Evolutionary conservation across 2,329 filamentous ascomycete species (phyloP).

Genomic region (Thielaviopsis populi): DNA sequence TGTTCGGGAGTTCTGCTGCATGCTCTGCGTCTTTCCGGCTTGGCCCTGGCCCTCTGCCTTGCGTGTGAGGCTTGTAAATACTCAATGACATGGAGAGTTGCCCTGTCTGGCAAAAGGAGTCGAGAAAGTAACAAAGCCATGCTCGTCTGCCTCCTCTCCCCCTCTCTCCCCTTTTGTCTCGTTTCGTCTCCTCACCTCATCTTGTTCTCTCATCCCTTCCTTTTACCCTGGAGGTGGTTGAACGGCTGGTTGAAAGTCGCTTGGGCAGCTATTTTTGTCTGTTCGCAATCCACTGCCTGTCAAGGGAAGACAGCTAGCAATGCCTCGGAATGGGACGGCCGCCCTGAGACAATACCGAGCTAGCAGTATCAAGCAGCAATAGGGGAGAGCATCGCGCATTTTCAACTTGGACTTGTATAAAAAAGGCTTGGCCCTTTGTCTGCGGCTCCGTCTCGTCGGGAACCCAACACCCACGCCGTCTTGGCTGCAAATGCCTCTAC

Average conservation of each 20-base stretch:
- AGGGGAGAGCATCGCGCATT: not conserved
- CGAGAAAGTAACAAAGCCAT: not conserved
- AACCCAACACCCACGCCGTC: not conserved
- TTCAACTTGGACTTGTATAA: not conserved
- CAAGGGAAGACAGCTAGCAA: not conserved
- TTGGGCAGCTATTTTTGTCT: conserved; percentile 1
- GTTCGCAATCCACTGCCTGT: not conserved
- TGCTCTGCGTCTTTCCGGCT: not conserved
- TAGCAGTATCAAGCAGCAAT: not conserved
- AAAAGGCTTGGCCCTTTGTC: not conserved
- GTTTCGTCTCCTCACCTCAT: not conserved
- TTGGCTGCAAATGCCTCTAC: not conserved
- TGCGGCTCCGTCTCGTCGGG: not conserved
- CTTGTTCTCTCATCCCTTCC: not conserved
- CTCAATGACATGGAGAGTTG: not conserved
- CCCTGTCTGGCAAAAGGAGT: not conserved
- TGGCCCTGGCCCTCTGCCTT: not conserved
- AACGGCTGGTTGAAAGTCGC: not conserved
- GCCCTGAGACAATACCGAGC: not conserved
- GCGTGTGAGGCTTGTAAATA: not conserved
- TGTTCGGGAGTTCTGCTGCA: not conserved
- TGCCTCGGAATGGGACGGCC: not conserved
- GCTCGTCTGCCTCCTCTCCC: not conserved
- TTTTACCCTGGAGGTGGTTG: not conserved
- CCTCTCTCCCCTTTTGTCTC: not conserved